phyloP scores from a whole-genome alignment of 1,139 yeast species.

The Yamadazyma trypodendri region DNA sequence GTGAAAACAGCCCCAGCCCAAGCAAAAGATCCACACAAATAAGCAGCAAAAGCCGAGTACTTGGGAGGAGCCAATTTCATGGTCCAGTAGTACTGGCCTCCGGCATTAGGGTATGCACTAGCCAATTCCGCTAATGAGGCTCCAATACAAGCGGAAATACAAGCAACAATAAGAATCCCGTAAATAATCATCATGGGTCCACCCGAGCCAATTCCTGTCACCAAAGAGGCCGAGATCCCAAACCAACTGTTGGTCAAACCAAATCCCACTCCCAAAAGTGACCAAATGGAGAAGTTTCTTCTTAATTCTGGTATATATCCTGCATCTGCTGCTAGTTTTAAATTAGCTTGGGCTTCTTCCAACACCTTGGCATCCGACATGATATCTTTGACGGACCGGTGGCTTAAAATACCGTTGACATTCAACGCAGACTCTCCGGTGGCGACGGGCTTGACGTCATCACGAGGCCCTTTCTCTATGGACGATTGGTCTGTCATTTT shows the following conservation, averaged over 20 bases:
- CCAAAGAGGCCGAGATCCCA: constrained; percentile 61
- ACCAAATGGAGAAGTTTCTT: constrained; percentile 50
- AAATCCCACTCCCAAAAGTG: constrained; percentile 61
- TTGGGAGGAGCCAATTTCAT: constrained; percentile 51
- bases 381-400: constrained; percentile 5
- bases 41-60: constrained; percentile 45
- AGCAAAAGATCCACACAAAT: constrained; percentile 52
- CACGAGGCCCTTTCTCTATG: constrained; percentile 3
- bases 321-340: constrained; percentile 30
- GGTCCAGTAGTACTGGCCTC: constrained; percentile 69
- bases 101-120: constrained; percentile 59
- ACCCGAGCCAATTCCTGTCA: constrained; percentile 61
- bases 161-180: constrained; percentile 62
- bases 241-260: constrained; percentile 66
- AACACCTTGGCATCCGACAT: constrained; percentile 13
- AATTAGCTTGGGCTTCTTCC: constrained; percentile 32
- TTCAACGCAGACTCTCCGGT: background rate
- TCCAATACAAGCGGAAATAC: constrained; percentile 38
- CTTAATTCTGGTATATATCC: constrained; percentile 42
- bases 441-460: background rate
- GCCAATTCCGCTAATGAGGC: constrained; percentile 49
- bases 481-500: constrained; percentile 3
- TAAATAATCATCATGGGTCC: constrained; percentile 66
- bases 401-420: constrained; percentile 4
- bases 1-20: constrained; percentile 62